These are phyloP conservation scores for Aethionema arabicum DNA, from an alignment of 345 rosid species.

Conservation along the genomic window DNA sequence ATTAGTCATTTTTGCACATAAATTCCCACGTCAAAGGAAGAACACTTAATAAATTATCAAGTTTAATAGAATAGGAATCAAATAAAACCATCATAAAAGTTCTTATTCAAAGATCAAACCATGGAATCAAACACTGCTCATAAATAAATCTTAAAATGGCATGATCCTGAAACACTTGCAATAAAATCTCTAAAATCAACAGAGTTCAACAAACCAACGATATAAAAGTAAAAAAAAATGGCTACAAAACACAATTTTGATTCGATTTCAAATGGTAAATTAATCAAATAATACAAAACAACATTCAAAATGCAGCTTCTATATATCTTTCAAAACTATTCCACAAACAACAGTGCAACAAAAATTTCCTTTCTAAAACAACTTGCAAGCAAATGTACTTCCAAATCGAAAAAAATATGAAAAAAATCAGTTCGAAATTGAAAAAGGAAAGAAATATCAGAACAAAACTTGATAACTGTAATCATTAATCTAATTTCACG, in stretches of 20 bases:
- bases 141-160: not conserved
- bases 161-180: not conserved
- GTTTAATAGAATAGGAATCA: not conserved
- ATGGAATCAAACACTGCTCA: not conserved
- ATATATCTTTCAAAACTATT: not conserved
- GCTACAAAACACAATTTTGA: not conserved
- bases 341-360: not conserved
- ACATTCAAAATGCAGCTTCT: constrained; percentile 9
- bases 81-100: constrained; percentile 8
- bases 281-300: not conserved
- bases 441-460: not conserved
- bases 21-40: not conserved
- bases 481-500: constrained; percentile 5
- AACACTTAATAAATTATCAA: not conserved
- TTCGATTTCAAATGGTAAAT: not conserved
- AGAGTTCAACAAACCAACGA: not conserved
- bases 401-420: not conserved
- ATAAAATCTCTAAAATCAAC: constrained; percentile 5
- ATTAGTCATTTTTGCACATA: not conserved
- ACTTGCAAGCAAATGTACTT: not conserved
- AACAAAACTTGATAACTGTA: not conserved
- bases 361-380: not conserved
- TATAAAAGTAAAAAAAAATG: not conserved
- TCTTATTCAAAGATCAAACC: not conserved
- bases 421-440: constrained; percentile 20